phyloP scores from a whole-genome alignment of 306 rosid genomes.

The Pterocarpus santalinus region DNA sequence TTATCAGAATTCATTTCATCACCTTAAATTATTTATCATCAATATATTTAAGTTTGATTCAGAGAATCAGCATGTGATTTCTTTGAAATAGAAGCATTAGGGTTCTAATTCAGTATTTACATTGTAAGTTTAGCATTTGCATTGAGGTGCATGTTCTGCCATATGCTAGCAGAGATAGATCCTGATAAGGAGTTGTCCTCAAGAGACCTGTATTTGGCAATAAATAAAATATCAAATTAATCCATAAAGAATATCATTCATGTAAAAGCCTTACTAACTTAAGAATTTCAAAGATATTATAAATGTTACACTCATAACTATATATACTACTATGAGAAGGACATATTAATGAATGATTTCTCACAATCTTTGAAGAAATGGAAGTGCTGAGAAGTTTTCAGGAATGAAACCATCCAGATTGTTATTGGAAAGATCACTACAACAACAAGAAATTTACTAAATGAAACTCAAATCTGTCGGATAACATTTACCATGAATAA shows the following conservation, averaged over 20 bases:
- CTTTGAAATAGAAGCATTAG: conserved; percentile 11
- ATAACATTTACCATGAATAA: conserved; percentile 14
- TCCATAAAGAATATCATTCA: neutral
- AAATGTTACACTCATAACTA: neutral
- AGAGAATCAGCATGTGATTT: conserved; percentile 22
- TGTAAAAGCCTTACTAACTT: conserved; percentile 13
- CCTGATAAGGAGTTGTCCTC: conserved; percentile 64
- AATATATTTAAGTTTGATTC: conserved; percentile 35
- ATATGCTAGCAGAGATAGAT: conserved; percentile 57
- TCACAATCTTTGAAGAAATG: conserved; percentile 78
- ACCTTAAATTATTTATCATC: conserved; percentile 5
- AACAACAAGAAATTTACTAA: conserved; percentile 13
- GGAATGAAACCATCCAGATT: conserved; percentile 75
- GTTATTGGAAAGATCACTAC: conserved; percentile 78
- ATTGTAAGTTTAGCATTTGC: conserved; percentile 53
- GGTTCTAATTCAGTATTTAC: conserved; percentile 55
- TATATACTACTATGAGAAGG: conserved; percentile 19
- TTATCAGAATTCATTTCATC: conserved; percentile 24
- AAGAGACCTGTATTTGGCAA: conserved; percentile 65
- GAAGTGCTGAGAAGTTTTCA: conserved; percentile 57
- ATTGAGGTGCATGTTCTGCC: conserved; percentile 60
- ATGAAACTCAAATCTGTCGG: conserved; percentile 32
- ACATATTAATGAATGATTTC: conserved; percentile 47
- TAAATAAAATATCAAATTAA: conserved; percentile 33
- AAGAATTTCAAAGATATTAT: neutral